A percentile compares a stretch with the other conserved stretches of the same genome.
Evolutionary conservation across 2,329 filamentous ascomycete species (phyloP).

Genomic region (Aspergillus luchuensis): DNA sequence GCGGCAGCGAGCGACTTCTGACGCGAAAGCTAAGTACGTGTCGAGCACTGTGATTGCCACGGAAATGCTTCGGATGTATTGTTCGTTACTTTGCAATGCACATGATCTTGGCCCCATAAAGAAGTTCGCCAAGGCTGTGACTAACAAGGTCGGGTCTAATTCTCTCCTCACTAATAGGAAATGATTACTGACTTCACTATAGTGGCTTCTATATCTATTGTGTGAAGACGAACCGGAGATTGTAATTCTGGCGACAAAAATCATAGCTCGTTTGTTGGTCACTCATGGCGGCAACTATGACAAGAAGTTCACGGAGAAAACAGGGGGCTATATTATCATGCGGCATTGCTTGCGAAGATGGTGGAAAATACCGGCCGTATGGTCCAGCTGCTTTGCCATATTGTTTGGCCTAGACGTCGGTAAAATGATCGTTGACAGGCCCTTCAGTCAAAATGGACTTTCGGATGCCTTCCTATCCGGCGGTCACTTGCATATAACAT

Average conservation of each 20-base stretch:
- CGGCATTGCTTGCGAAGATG: conserved; percentile 77
- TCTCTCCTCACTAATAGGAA: neutral
- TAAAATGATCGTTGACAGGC: conserved; percentile 69
- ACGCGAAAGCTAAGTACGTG: conserved; percentile 41
- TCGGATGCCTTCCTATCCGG: conserved; percentile 67
- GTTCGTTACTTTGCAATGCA: conserved; percentile 74
- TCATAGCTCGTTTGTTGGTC: conserved; percentile 81
- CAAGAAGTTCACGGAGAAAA: conserved; percentile 81
- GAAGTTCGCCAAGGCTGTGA: conserved; percentile 91
- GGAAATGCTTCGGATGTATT: conserved; percentile 75
- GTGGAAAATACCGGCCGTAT: conserved; percentile 83
- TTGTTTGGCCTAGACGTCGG: conserved; percentile 82
- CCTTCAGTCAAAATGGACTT: conserved; percentile 74
- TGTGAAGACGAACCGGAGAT: conserved; percentile 84
- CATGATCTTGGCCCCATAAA: conserved; percentile 69
- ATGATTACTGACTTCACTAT: conserved; percentile 15
- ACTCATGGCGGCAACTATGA: conserved; percentile 79
- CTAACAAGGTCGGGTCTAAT: conserved; percentile 72
- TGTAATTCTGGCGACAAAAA: conserved; percentile 76
- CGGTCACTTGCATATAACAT: conserved; percentile 65
- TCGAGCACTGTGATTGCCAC: conserved; percentile 72
- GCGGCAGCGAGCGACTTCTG: conserved; percentile 33
- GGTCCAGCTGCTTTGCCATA: conserved; percentile 86
- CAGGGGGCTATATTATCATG: conserved; percentile 85
- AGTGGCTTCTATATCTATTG: conserved; percentile 91